A percentile compares a stretch with the other conserved stretches of the same genome.
Evolutionary conservation across 352 stramenopile genomes (phyloP).

Genomic region (Pythium brachiatum): DNA sequence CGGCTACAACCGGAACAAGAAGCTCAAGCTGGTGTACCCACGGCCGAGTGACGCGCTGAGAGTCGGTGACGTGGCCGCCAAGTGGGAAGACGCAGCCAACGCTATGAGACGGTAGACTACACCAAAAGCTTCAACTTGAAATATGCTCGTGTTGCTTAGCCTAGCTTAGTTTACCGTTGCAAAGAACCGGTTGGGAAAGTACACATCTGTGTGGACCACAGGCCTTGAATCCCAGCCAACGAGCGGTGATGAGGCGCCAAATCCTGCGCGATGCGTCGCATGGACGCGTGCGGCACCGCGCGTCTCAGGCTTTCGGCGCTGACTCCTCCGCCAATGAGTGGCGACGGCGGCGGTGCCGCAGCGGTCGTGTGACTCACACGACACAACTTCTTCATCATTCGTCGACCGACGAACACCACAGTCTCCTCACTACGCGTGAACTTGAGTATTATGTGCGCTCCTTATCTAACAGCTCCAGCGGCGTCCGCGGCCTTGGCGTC

Average conservation of each 20-base stretch:
- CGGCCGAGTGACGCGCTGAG: slow-evolving; percentile 37
- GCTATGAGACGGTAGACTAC: slow-evolving; percentile 10
- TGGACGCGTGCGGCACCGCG: slow-evolving; percentile 12
- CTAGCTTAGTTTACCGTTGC: not conserved
- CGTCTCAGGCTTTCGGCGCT: not conserved
- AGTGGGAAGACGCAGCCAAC: slow-evolving; percentile 40
- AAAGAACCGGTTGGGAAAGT: slow-evolving; percentile 2
- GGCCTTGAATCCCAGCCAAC: not conserved
- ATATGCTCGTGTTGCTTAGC: not conserved
- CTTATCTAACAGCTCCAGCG: not conserved
- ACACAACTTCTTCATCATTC: not conserved
- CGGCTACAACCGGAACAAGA: slow-evolving; percentile 71
- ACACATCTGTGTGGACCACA: slow-evolving; percentile 1
- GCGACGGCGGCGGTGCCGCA: not conserved
- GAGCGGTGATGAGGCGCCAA: not conserved
- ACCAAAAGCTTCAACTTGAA: slow-evolving; percentile 9
- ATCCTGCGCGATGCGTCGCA: not conserved
- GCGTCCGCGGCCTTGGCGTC: no score
- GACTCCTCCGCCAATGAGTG: slow-evolving; percentile 3
- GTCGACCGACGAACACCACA: not conserved
- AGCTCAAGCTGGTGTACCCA: slow-evolving; percentile 50
- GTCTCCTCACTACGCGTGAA: not conserved
- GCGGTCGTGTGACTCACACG: not conserved
- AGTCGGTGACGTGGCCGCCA: slow-evolving; percentile 39
- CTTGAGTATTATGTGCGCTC: not conserved